Conservation (phyloP, 768 basidiomycete species). For the Suillus weaverae region DNA sequence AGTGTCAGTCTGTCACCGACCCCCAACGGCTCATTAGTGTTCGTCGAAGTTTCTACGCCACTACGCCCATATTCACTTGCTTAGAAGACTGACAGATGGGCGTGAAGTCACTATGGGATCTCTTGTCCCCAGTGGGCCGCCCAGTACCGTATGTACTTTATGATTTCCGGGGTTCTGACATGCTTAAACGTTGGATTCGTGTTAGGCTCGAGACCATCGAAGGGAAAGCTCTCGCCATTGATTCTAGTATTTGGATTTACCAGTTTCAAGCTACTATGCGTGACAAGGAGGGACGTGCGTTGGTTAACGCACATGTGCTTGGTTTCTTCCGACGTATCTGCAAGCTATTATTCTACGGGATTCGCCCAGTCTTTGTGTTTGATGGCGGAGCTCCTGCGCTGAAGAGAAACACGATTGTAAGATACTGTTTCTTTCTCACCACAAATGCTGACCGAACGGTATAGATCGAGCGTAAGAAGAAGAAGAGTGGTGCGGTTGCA, state of each 20-base stretch:
- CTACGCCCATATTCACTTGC: neutral
- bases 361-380: slow-evolving; percentile 98
- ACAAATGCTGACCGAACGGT: slow-evolving; percentile 8
- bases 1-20: neutral
- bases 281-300: slow-evolving; percentile 88
- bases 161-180: neutral
- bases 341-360: slow-evolving; percentile 95
- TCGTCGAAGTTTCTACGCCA: neutral
- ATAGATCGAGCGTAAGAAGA: slow-evolving; percentile 83
- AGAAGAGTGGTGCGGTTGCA: slow-evolving; percentile 86
- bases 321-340: slow-evolving; percentile 89
- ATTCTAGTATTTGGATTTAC: slow-evolving; percentile 99
- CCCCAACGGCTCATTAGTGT: neutral
- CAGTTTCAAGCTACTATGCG: slow-evolving; percentile 99
- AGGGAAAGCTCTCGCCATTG: slow-evolving; percentile 94
- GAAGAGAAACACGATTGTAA: slow-evolving; percentile 86
- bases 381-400: slow-evolving; percentile 93
- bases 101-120: slow-evolving; percentile 94
- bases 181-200: slow-evolving; percentile 3
- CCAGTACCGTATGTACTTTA: slow-evolving; percentile 75
- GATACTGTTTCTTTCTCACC: slow-evolving; percentile 21
- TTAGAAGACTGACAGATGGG: slow-evolving; percentile 57
- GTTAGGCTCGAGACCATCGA: slow-evolving; percentile 89
- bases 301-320: slow-evolving; percentile 92
- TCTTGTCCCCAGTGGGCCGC: slow-evolving; percentile 89